Evolutionary conservation across 2,329 filamentous ascomycete genomes (phyloP), one percentile per base, ranked within the genome.

Genomic region (Phialocephala subalpina): DNA sequence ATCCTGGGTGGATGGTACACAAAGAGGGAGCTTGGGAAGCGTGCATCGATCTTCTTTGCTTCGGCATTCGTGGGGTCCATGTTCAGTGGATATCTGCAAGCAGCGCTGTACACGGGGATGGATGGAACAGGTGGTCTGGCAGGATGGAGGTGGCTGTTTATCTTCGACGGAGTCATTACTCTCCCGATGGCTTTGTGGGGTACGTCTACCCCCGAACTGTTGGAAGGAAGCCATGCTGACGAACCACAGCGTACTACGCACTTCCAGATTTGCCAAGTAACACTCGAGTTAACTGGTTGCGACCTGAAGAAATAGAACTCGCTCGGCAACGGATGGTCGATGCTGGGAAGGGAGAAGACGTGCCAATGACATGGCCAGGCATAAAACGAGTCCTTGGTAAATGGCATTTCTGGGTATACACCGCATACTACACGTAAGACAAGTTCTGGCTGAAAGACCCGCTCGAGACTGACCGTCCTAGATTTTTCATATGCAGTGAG

Each of bases 121-220:
- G 73, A 82, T 55, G 78, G 79, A 0, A 71, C 68, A 0, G 64
- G 70, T 3, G 79, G 79, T 0, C 69, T 80, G 1, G 67, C 74
- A 0, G 81, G 78, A 0, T 83, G 80, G 81, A 76, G 78, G 55
- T 83, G 80, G 80, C 76, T 82, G 11, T 83, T 83, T 35, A 67
- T 75, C 11, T 72, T 75, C 22, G 78, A 80, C 57, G 75, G 63
- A 9, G 65, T 65, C 9, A 64, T 76, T 18, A 76, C 74, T 0
- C 63, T 72, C 2, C 66, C 74, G 0, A 76, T 76, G 70, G 74
- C 73, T 25, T 16, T 75, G 2, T 75, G 68, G 72, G 72, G 72
- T 72, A 58, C 40, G 60, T 62, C 22, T 33, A 27, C 14, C 14
- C 18, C n/a, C 4, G 38, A n/a, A 33, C 4, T 47, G 8, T 36